phyloP scores from a whole-genome alignment of 179 eudicot genomes.

The Beta lomatogona region DNA sequence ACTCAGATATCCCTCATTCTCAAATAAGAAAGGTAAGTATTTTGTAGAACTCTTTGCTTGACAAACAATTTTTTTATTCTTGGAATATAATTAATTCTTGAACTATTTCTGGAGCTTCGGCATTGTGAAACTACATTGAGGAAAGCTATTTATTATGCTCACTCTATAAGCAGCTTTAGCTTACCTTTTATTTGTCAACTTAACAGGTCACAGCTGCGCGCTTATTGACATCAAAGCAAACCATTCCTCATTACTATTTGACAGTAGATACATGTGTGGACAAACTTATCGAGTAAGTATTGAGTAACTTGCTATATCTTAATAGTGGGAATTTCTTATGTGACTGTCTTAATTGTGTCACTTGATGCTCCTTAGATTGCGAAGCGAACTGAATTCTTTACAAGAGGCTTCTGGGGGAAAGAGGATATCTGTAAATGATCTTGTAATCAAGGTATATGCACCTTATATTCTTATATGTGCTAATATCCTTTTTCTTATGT shows the following conservation, averaged over 20 bases:
- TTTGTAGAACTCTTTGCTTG: neutral
- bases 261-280: constrained; percentile 96
- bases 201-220: constrained; percentile 93
- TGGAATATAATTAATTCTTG: neutral
- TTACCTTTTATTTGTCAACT: constrained; percentile 25
- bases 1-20: constrained; percentile 70
- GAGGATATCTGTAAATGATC: constrained; percentile 87
- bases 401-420: constrained; percentile 98
- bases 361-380: constrained; percentile 47
- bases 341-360: constrained; percentile 22
- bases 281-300: constrained; percentile 90
- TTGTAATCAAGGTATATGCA: constrained; percentile 84
- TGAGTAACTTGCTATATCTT: neutral
- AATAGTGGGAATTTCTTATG: neutral
- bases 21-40: constrained; percentile 80
- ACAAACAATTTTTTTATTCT: no score
- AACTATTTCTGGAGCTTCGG: neutral
- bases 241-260: constrained; percentile 96
- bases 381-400: constrained; percentile 65
- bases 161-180: constrained; percentile 12
- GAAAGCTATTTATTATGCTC: neutral
- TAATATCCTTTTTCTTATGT: neutral
- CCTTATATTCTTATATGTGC: neutral
- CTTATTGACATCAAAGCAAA: constrained; percentile 85
- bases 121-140: constrained; percentile 3